Evolutionary conservation across 306 rosid genomes (phyloP).

Genomic region (Urtica urens): DNA sequence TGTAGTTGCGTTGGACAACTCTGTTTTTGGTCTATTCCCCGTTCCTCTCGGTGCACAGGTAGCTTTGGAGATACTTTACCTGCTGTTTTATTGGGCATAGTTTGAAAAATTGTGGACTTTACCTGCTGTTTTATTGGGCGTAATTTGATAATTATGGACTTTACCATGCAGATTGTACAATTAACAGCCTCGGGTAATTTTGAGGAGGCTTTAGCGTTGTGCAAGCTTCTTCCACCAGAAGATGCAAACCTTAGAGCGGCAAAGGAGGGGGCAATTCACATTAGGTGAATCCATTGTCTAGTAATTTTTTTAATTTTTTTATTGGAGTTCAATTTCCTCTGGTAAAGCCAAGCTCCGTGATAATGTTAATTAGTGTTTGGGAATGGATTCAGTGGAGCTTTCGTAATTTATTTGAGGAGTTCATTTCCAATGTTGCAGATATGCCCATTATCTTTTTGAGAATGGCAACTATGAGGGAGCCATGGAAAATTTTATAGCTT

Average conservation of each 20-base stretch:
- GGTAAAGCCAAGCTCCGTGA: no score
- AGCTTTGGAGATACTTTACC: slow-evolving; percentile 7
- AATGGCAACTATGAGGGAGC: slow-evolving; percentile 94
- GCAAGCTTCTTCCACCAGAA: slow-evolving; percentile 98
- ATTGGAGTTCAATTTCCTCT: slow-evolving; percentile 5
- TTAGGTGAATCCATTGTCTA: slow-evolving; percentile 41
- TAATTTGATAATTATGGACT: slow-evolving; percentile 15
- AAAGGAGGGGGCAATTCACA: slow-evolving; percentile 90
- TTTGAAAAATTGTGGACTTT: slow-evolving; percentile 19
- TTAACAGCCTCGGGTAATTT: slow-evolving; percentile 95
- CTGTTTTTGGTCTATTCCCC: slow-evolving; percentile 84
- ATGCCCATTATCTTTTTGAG: slow-evolving; percentile 90
- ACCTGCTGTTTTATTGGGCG: background rate
- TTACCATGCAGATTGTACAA: slow-evolving; percentile 75
- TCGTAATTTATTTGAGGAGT: slow-evolving; percentile 16
- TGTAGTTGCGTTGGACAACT: slow-evolving; percentile 62
- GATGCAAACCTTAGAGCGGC: slow-evolving; percentile 90
- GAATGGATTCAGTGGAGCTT: no score
- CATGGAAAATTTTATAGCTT: slow-evolving; percentile 87
- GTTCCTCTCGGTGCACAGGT: slow-evolving; percentile 99
- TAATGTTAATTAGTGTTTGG: no score
- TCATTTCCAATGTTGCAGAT: slow-evolving; percentile 41
- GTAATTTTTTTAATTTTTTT: background rate
- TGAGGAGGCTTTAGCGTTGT: slow-evolving; percentile 94
- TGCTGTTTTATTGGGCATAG: background rate